A percentile compares a stretch with the other conserved stretches of the same genome.
phyloP scores from a whole-genome alignment of 2,329 filamentous ascomycete genomes.

The Rhynchosporium secalis region DNA sequence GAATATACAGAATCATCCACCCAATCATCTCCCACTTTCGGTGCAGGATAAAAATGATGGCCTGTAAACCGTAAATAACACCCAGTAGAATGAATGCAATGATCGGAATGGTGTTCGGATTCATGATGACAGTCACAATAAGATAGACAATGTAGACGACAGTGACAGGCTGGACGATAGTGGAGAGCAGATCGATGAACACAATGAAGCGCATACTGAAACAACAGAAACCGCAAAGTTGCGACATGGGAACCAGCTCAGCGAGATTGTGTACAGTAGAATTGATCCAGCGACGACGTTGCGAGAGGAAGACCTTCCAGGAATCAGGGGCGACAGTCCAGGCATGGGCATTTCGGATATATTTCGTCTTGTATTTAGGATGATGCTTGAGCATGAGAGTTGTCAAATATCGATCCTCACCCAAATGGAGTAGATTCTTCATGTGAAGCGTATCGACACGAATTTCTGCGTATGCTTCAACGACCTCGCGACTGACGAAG shows the following conservation, averaged over 20 bases:
- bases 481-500: slow-evolving; percentile 90
- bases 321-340: slow-evolving; percentile 97
- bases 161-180: slow-evolving; percentile 87
- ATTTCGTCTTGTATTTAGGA: slow-evolving; percentile 96
- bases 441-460: slow-evolving; percentile 97
- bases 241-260: slow-evolving; percentile 87
- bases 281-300: slow-evolving; percentile 99
- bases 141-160: slow-evolving; percentile 89
- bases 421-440: slow-evolving; percentile 96
- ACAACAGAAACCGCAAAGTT: slow-evolving; percentile 99
- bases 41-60: slow-evolving; percentile 92
- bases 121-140: slow-evolving; percentile 68
- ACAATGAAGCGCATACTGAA: slow-evolving; percentile 99
- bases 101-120: slow-evolving; percentile 68
- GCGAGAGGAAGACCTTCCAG: slow-evolving; percentile 92
- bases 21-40: slow-evolving; percentile 99
- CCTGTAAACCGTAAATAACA: slow-evolving; percentile 96
- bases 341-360: slow-evolving; percentile 85
- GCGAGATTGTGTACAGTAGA: slow-evolving; percentile 97
- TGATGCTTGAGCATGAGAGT: slow-evolving; percentile 92
- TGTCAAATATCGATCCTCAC: slow-evolving; percentile 96
- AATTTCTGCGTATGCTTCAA: slow-evolving; percentile 85
- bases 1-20: slow-evolving; percentile 96
- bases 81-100: slow-evolving; percentile 88
- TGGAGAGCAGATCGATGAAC: slow-evolving; percentile 89